phyloP scores from a whole-genome alignment of 2,329 filamentous ascomycete genomes.

The Elsinoe perseae region DNA sequence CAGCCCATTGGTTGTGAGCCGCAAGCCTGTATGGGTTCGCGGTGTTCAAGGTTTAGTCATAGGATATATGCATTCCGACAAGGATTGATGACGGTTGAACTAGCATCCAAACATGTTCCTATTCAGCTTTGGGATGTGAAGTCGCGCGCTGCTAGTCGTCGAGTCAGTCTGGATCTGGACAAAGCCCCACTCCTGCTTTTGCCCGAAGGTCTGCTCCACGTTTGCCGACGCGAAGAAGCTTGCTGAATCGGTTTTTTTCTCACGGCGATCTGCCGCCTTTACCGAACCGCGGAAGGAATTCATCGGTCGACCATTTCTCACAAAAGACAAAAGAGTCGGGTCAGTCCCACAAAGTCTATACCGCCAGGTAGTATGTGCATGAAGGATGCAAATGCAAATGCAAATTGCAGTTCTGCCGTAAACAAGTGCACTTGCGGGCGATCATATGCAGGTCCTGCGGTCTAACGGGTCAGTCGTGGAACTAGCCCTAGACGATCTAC shows the following conservation, averaged over 20 bases:
- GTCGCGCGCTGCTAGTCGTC: background rate
- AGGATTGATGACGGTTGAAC: background rate
- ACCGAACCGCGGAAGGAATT: slow-evolving; percentile 6
- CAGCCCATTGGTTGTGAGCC: background rate
- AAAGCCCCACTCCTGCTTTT: background rate
- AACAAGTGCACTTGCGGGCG: background rate
- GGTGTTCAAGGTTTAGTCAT: background rate
- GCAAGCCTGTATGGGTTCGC: background rate
- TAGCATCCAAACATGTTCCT: background rate
- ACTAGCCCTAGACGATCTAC: slow-evolving; percentile 4
- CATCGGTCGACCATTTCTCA: slow-evolving; percentile 1
- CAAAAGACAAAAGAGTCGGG: background rate
- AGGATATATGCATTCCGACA: background rate
- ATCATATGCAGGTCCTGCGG: slow-evolving; percentile 6
- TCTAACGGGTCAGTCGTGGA: background rate
- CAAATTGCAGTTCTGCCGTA: slow-evolving; percentile 1
- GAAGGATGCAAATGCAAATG: background rate
- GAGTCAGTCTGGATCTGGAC: background rate
- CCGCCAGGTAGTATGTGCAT: background rate
- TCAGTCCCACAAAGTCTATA: background rate
- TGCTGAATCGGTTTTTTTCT: slow-evolving; percentile 1
- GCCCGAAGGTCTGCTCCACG: background rate
- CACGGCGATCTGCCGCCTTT: slow-evolving; percentile 5
- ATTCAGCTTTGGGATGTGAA: background rate
- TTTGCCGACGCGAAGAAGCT: background rate